Evolutionary conservation across 2,329 filamentous ascomycete species (phyloP).

Genomic region (Trichoderma sp.): DNA sequence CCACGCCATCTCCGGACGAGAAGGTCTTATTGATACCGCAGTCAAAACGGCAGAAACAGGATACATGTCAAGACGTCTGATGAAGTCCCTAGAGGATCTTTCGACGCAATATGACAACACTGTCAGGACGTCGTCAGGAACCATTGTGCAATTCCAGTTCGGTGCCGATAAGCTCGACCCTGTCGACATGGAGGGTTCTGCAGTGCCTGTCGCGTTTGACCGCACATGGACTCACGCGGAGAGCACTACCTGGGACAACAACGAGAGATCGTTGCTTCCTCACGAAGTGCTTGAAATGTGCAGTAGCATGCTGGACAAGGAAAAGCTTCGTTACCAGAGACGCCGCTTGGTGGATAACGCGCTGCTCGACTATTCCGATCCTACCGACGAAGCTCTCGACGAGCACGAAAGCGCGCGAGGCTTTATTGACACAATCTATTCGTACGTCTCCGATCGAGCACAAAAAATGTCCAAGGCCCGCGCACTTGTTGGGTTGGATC

Average conservation of each 20-base stretch:
- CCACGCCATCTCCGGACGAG: constrained; percentile 96
- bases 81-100: constrained; percentile 96
- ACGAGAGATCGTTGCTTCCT: constrained; percentile 69
- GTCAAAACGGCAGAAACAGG: constrained; percentile 99
- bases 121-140: constrained; percentile 83
- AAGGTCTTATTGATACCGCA: constrained; percentile 96
- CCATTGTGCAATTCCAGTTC: constrained; percentile 95
- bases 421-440: constrained; percentile 76
- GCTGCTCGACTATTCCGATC: constrained; percentile 66
- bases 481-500: constrained; percentile 49
- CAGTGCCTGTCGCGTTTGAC: constrained; percentile 87
- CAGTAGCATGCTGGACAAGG: constrained; percentile 62
- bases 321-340: constrained; percentile 63
- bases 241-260: constrained; percentile 74
- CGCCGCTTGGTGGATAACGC: constrained; percentile 61
- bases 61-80: constrained; percentile 96
- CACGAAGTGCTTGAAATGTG: constrained; percentile 70
- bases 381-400: constrained; percentile 66
- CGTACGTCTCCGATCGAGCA: constrained; percentile 65
- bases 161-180: constrained; percentile 95
- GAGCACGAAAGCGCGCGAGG: constrained; percentile 78
- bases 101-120: constrained; percentile 94
- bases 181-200: constrained; percentile 94
- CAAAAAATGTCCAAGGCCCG: constrained; percentile 57
- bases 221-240: constrained; percentile 84